These are phyloP conservation scores for Fusarium solani-melongenae DNA, from an alignment of 2,329 filamentous ascomycete genomes.

Conservation along the genomic window DNA sequence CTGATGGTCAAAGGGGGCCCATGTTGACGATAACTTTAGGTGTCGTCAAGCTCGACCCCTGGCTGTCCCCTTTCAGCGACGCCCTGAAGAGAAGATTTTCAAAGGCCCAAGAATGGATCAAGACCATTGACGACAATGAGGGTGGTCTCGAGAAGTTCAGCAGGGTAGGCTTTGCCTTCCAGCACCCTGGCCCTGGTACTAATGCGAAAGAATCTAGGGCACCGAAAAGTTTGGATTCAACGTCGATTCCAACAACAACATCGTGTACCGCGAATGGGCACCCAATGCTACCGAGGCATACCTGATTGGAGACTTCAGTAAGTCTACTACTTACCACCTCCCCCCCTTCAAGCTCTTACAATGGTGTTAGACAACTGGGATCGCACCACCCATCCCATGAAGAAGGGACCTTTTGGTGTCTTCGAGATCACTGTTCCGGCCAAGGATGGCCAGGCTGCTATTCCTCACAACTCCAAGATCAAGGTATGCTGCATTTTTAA, in stretches of 20 bases:
- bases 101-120: constrained; percentile 88
- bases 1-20: constrained; percentile 29
- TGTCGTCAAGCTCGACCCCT: constrained; percentile 88
- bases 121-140: constrained; percentile 82
- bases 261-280: constrained; percentile 95
- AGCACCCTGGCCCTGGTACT: constrained; percentile 2
- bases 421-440: constrained; percentile 86
- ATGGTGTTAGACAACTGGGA: constrained; percentile 81
- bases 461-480: constrained; percentile 93
- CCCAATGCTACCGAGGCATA: constrained; percentile 87
- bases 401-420: constrained; percentile 83
- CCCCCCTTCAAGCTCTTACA: constrained; percentile 40
- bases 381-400: constrained; percentile 85
- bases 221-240: constrained; percentile 89
- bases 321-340: constrained; percentile 43
- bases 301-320: constrained; percentile 95
- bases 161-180: constrained; percentile 63
- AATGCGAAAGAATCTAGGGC: constrained; percentile 65
- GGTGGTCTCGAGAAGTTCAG: constrained; percentile 94
- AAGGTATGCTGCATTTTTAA: constrained; percentile 70
- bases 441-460: constrained; percentile 78
- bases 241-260: constrained; percentile 82
- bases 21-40: constrained; percentile 62
- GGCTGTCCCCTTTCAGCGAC: constrained; percentile 86
- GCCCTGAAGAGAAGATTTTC: constrained; percentile 79